Conservation (phyloP, 2,329 filamentous ascomycete species). For the Aspergillus japonicus region DNA sequence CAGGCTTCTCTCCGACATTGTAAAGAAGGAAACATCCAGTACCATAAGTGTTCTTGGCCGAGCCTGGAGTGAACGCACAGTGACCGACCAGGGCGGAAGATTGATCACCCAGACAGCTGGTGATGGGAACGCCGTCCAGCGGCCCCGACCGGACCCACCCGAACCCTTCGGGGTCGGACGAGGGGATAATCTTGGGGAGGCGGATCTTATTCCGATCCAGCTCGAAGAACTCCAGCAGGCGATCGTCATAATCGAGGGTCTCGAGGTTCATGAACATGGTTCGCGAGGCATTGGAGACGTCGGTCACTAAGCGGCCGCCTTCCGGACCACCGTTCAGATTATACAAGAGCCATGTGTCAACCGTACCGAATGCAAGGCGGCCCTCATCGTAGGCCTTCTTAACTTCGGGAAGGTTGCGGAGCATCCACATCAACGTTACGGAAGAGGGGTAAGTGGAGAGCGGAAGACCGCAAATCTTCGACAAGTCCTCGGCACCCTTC, state of each 20-base stretch:
- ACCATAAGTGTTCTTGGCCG: conserved; percentile 88
- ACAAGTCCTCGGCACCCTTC: conserved; percentile 66
- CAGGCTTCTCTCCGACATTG: conserved; percentile 80
- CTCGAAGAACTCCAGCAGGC: conserved; percentile 74
- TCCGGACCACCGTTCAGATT: conserved; percentile 70
- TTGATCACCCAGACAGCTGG: conserved; percentile 85
- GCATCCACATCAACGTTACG: conserved; percentile 79
- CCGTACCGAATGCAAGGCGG: conserved; percentile 77
- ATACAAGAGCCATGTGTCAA: conserved; percentile 86
- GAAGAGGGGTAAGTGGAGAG: conserved; percentile 86
- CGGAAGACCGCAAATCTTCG: conserved; percentile 73
- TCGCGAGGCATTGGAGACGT: conserved; percentile 81
- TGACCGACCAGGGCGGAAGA: conserved; percentile 83
- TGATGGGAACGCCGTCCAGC: conserved; percentile 69
- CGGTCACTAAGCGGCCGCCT: conserved; percentile 73
- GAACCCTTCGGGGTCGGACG: conserved; percentile 71
- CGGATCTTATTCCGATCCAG: conserved; percentile 70
- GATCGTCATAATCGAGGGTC: conserved; percentile 75
- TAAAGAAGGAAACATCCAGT: conserved; percentile 88
- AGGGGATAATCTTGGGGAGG: conserved; percentile 80
- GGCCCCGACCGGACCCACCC: conserved; percentile 65
- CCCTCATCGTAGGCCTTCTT: conserved; percentile 73
- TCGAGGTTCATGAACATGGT: conserved; percentile 94
- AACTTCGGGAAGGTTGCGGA: conserved; percentile 69
- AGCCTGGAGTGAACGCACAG: conserved; percentile 76